Conservation (phyloP, 1,284 basidiomycete genomes). For the Sparassis latifolia region DNA sequence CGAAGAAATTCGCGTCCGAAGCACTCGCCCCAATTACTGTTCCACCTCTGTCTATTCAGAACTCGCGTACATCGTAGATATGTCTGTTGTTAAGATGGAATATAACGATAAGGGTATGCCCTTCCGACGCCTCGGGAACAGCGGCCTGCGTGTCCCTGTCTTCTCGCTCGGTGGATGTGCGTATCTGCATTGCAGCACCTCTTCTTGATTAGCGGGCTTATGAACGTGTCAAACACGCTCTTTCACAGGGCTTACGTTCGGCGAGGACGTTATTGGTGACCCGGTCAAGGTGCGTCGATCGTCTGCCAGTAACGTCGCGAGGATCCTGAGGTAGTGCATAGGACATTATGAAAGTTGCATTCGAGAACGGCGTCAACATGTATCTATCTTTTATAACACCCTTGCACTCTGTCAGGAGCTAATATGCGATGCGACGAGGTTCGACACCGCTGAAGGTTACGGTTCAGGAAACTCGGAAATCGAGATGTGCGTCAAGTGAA, state of each 20-base stretch:
- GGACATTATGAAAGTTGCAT: conserved; percentile 61
- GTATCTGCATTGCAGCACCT: not conserved
- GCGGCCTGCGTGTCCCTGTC: conserved; percentile 70
- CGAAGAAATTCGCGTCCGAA: no score
- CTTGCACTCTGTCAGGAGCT: no score
- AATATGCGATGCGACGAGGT: conserved; percentile 11
- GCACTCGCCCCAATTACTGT: no score
- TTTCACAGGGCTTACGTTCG: conserved; percentile 52
- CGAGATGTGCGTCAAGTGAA: conserved; percentile 45
- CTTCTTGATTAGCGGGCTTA: not conserved
- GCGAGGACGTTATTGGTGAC: conserved; percentile 64
- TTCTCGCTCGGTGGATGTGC: conserved; percentile 76
- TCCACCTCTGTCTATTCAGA: no score
- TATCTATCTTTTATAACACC: no score
- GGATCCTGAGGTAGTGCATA: conserved; percentile 13
- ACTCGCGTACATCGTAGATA: not conserved
- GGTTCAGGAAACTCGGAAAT: conserved; percentile 61
- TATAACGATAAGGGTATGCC: conserved; percentile 64
- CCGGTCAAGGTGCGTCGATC: conserved; percentile 47
- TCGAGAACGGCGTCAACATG: conserved; percentile 66
- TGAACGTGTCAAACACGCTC: not conserved
- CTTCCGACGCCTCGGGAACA: conserved; percentile 69
- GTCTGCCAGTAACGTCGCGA: not conserved
- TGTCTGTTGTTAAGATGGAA: conserved; percentile 5
- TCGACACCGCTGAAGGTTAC: conserved; percentile 65